phyloP scores from a whole-genome alignment of 768 basidiomycete species.

The Kwoniella mangroviensis region DNA sequence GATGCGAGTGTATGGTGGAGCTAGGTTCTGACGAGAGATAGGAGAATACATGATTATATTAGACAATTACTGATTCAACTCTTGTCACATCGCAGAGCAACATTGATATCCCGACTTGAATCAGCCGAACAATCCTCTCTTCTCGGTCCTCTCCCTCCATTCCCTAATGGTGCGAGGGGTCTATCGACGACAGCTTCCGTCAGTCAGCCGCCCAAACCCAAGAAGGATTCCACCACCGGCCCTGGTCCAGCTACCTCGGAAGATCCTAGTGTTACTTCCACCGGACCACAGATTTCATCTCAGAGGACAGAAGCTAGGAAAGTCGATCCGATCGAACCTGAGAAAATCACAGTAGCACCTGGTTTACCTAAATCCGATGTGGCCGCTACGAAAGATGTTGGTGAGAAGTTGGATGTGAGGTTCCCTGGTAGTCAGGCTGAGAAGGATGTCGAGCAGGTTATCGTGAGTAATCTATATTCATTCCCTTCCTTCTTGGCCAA shows the following conservation, averaged over 20 bases:
- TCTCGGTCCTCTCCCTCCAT: constrained; percentile 47
- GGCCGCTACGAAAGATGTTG: constrained; percentile 6
- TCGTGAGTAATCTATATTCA: constrained; percentile 34
- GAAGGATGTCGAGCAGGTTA: constrained; percentile 45
- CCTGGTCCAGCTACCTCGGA: constrained; percentile 22
- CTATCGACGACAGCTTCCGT: constrained; percentile 24
- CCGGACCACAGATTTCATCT: constrained; percentile 38
- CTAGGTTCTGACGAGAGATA: too few relatives aligned
- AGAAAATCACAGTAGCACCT: constrained; percentile 45
- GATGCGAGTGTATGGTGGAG: too few relatives aligned
- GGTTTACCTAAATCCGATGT: constrained; percentile 49
- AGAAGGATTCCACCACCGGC: neutral
- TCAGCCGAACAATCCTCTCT: constrained; percentile 47
- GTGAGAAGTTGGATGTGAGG: constrained; percentile 34
- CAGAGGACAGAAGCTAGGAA: constrained; percentile 34
- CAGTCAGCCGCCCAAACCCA: constrained; percentile 17
- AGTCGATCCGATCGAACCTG: constrained; percentile 30
- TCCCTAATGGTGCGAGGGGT: constrained; percentile 29
- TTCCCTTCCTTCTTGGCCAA: constrained; percentile 6
- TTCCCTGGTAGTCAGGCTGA: constrained; percentile 39
- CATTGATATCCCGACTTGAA: constrained; percentile 46
- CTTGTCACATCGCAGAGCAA: constrained; percentile 29
- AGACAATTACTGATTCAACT: neutral
- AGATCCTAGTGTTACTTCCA: constrained; percentile 27
- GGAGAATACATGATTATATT: too few relatives aligned